phyloP scores from a whole-genome alignment of 2,329 filamentous ascomycete species.

The Hypoxylon rubiginosum region DNA sequence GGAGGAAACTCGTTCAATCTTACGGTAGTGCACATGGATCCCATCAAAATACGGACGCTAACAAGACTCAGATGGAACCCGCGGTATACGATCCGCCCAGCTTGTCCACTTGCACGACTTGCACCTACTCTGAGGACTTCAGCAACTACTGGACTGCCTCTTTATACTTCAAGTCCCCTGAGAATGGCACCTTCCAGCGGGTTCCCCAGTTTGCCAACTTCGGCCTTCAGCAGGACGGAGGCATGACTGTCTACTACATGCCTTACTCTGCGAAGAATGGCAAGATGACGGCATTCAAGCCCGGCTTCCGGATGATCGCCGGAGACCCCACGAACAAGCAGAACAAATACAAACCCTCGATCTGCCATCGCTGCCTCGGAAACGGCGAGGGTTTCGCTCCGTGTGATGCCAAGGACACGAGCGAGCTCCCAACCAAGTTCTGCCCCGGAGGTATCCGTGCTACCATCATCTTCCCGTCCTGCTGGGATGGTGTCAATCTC shows the following conservation, averaged over 20 bases:
- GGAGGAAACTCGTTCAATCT: slow-evolving; percentile 46
- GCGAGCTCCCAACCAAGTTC: slow-evolving; percentile 40
- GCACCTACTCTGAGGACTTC: slow-evolving; percentile 54
- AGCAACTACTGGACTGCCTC: slow-evolving; percentile 54
- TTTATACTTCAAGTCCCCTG: slow-evolving; percentile 52
- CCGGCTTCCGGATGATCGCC: slow-evolving; percentile 60
- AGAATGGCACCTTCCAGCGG: slow-evolving; percentile 53
- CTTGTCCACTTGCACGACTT: slow-evolving; percentile 54
- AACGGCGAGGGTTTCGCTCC: slow-evolving; percentile 42
- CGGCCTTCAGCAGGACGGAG: slow-evolving; percentile 50
- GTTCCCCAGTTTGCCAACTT: slow-evolving; percentile 54
- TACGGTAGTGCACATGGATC: slow-evolving; percentile 35
- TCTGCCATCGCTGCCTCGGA: slow-evolving; percentile 37
- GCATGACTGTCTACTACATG: slow-evolving; percentile 61
- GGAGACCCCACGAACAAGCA: slow-evolving; percentile 56
- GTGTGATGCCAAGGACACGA: slow-evolving; percentile 48
- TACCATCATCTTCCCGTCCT: slow-evolving; percentile 43
- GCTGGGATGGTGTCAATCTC: slow-evolving; percentile 46
- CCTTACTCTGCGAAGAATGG: slow-evolving; percentile 46
- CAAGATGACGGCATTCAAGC: slow-evolving; percentile 59
- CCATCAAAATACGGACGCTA: slow-evolving; percentile 9
- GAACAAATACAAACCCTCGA: slow-evolving; percentile 53
- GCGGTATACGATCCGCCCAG: slow-evolving; percentile 37
- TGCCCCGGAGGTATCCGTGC: slow-evolving; percentile 41
- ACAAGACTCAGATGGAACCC: slow-evolving; percentile 38